A percentile compares a stretch with the other conserved stretches of the same genome.
These are phyloP conservation scores for Hygrophoropsis aurantiaca DNA, from an alignment of 768 basidiomycete species.

Conservation along the genomic window DNA sequence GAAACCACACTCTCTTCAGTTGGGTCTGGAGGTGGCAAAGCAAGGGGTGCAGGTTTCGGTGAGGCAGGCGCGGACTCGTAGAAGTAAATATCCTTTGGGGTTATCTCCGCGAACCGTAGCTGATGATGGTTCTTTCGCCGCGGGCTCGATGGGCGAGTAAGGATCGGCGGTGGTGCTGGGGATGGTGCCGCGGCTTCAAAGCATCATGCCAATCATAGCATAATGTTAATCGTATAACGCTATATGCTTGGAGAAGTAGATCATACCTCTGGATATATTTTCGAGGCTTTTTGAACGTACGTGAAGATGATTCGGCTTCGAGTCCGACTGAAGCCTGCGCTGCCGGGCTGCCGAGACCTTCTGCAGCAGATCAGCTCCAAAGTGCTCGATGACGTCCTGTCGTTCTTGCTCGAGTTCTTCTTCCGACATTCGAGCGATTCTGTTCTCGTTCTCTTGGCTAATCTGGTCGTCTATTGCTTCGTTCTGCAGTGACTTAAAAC, in stretches of 20 bases:
- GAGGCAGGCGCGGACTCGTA: conserved; percentile 83
- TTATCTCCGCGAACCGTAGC: conserved; percentile 75
- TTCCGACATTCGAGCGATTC: conserved; percentile 66
- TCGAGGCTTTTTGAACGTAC: conserved; percentile 31
- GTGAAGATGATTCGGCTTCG: conserved; percentile 20
- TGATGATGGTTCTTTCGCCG: conserved; percentile 25
- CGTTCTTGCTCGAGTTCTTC: conserved; percentile 69
- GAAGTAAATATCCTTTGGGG: conserved; percentile 73
- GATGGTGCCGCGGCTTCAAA: conserved; percentile 22
- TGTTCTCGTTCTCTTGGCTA: conserved; percentile 63
- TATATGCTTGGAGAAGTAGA: neutral
- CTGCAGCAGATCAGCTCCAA: conserved; percentile 67
- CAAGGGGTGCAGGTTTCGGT: conserved; percentile 56
- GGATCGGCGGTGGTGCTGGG: conserved; percentile 40
- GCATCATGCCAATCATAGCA: too few relatives aligned
- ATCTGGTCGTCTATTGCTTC: conserved; percentile 39
- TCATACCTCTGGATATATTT: conserved; percentile 20
- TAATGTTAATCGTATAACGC: neutral
- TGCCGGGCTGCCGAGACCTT: conserved; percentile 51
- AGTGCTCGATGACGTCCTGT: conserved; percentile 64
- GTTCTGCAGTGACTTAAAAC: too few relatives aligned
- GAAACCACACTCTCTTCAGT: conserved; percentile 30
- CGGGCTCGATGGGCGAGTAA: conserved; percentile 63
- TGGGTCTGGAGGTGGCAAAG: conserved; percentile 46
- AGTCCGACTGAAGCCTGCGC: conserved; percentile 11